Evolutionary conservation across 176 grass and related monocot species (phyloP).

Genomic region (Hyparrhenia diplandra): DNA sequence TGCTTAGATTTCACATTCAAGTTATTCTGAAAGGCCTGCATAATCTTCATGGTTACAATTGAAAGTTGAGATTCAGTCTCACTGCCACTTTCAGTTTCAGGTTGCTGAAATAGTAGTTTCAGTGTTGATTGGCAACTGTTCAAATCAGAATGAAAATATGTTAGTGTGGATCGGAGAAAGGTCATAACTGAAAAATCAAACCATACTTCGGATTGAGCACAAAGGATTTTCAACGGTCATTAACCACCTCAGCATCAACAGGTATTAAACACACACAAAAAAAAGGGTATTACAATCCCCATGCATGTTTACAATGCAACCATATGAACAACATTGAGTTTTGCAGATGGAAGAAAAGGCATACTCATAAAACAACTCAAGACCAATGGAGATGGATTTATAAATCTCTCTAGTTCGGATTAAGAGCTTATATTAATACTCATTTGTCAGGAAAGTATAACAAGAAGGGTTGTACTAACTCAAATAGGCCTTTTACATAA

Average conservation of each 20-base stretch:
- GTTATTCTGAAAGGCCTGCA: constrained; percentile 87
- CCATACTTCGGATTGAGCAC: neutral
- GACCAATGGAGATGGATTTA: constrained; percentile 1
- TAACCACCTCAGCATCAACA: neutral
- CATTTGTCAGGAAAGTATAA: constrained; percentile 1
- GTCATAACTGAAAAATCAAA: constrained; percentile 18
- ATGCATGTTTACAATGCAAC: neutral
- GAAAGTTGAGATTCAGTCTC: constrained; percentile 62
- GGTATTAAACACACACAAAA: neutral
- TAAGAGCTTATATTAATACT: neutral
- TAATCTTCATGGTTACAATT: constrained; percentile 58
- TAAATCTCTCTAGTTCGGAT: neutral
- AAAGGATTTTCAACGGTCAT: neutral
- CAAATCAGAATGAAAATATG: constrained; percentile 7
- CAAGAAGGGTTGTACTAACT: constrained; percentile 38
- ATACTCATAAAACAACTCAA: neutral
- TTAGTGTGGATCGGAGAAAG: constrained; percentile 3
- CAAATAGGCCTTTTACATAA: constrained; percentile 71
- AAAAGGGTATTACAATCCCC: no score
- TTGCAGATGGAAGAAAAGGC: neutral
- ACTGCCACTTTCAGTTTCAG: constrained; percentile 29
- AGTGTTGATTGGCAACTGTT: constrained; percentile 72
- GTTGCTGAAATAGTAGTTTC: constrained; percentile 67
- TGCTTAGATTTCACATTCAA: constrained; percentile 75
- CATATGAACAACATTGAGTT: neutral